Conservation (phyloP, 2,329 filamentous ascomycete genomes). For the Fusarium circinatum region DNA sequence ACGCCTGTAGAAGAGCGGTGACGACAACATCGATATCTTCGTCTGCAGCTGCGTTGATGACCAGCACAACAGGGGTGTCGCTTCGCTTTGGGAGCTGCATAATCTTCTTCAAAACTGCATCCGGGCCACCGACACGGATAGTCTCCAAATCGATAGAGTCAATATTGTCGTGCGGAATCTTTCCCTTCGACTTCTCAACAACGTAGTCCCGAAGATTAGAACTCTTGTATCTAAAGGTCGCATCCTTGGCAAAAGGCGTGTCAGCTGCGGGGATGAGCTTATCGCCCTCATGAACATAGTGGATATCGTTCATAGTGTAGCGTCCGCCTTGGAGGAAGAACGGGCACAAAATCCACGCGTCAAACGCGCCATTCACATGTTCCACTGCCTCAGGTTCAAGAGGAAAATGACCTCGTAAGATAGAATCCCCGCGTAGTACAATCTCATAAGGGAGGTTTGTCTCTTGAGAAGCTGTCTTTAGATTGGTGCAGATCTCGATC, state of each 20-base stretch:
- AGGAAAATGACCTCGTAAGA: conserved; percentile 66
- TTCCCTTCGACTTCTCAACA: conserved; percentile 61
- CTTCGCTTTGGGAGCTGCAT: conserved; percentile 38
- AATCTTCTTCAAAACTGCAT: conserved; percentile 55
- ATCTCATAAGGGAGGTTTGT: conserved; percentile 59
- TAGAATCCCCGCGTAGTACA: conserved; percentile 67
- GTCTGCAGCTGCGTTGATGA: conserved; percentile 64
- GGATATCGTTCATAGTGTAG: conserved; percentile 66
- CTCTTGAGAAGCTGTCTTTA: conserved; percentile 55
- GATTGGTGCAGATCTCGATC: conserved; percentile 60
- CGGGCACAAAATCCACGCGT: conserved; percentile 66
- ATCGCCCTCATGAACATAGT: conserved; percentile 66
- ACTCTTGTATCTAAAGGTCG: conserved; percentile 65
- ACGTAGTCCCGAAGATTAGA: conserved; percentile 61
- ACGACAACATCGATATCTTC: conserved; percentile 67
- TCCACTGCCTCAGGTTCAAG: conserved; percentile 64
- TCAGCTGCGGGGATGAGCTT: conserved; percentile 53
- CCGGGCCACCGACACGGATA: conserved; percentile 58
- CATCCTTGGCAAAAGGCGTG: conserved; percentile 67
- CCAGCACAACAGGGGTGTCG: conserved; percentile 50
- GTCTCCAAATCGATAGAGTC: conserved; percentile 58
- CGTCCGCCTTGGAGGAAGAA: conserved; percentile 69
- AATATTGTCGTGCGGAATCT: conserved; percentile 52
- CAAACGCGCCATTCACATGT: conserved; percentile 58
- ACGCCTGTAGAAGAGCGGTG: conserved; percentile 55